phyloP scores from a whole-genome alignment of 129 eudicot species.

The Centaurea solstitialis region DNA sequence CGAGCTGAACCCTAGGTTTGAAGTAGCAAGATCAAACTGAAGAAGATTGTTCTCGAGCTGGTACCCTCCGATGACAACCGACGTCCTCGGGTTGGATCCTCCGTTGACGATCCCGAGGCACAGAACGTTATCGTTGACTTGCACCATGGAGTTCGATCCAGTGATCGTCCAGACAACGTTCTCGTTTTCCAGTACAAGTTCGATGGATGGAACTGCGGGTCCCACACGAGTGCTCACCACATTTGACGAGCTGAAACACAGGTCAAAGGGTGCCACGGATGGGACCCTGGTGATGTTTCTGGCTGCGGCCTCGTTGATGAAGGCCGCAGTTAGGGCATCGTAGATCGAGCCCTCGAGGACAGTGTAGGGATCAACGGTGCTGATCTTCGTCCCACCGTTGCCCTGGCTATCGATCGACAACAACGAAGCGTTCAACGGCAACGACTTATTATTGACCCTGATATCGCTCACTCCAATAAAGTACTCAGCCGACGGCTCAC shows the following conservation, averaged over 20 bases:
- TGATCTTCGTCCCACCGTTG: conserved; percentile 68
- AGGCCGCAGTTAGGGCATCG: conserved; percentile 35
- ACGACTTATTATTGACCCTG: conserved; percentile 32
- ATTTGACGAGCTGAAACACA: conserved; percentile 38
- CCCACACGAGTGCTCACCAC: conserved; percentile 49
- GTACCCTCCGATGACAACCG: conserved; percentile 66
- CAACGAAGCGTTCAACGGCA: conserved; percentile 47
- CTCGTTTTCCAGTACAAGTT: conserved; percentile 46
- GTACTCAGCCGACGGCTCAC: conserved; percentile 57
- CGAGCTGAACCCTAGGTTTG: conserved; percentile 56
- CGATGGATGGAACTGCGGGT: conserved; percentile 48
- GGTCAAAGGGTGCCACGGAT: conserved; percentile 46
- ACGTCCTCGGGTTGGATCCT: conserved; percentile 46
- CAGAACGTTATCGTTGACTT: conserved; percentile 39
- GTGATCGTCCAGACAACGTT: conserved; percentile 44
- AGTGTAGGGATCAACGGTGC: conserved; percentile 66
- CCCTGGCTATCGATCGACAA: conserved; percentile 48
- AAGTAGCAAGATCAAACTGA: conserved; percentile 66
- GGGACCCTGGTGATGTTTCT: conserved; percentile 41
- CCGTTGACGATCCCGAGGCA: conserved; percentile 63
- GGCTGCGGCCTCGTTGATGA: conserved; percentile 26
- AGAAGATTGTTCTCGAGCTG: conserved; percentile 67
- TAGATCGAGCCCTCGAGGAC: conserved; percentile 51
- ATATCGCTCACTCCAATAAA: conserved; percentile 58
- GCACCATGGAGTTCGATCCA: conserved; percentile 68